Evolutionary conservation across 2,329 filamentous ascomycete species (phyloP).

Genomic region (Zasmidium cellare): DNA sequence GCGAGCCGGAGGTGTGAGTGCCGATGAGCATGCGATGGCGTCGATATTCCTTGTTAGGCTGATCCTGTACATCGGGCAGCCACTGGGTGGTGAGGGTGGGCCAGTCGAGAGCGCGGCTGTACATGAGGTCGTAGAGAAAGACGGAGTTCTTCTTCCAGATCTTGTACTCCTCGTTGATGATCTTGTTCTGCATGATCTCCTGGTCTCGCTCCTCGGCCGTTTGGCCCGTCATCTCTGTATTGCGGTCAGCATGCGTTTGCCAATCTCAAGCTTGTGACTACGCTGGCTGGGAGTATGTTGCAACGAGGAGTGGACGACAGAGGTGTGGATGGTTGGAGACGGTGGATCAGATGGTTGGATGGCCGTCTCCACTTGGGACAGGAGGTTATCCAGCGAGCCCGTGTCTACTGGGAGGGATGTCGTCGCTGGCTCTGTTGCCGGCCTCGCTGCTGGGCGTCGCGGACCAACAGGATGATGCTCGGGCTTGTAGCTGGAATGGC

Average conservation of each 20-base stretch:
- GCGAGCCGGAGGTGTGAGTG: slow-evolving; percentile 86
- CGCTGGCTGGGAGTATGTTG: neutral
- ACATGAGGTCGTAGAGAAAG: slow-evolving; percentile 96
- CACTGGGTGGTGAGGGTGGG: slow-evolving; percentile 96
- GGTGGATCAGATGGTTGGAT: no score
- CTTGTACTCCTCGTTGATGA: slow-evolving; percentile 99
- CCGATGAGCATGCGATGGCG: slow-evolving; percentile 88
- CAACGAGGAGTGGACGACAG: no score
- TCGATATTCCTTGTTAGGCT: slow-evolving; percentile 81
- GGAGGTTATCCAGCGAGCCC: no score
- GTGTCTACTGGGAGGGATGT: no score
- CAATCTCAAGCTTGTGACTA: no score
- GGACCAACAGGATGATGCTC: no score
- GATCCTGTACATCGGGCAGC: slow-evolving; percentile 89
- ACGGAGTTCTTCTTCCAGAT: slow-evolving; percentile 99
- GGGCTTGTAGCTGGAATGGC: no score
- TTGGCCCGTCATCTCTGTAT: slow-evolving; percentile 17
- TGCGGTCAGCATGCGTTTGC: neutral
- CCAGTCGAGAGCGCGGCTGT: slow-evolving; percentile 93
- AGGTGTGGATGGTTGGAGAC: no score
- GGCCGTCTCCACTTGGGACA: no score
- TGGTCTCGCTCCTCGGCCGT: slow-evolving; percentile 18
- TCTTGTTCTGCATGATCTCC: slow-evolving; percentile 67
- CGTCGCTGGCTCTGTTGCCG: no score
- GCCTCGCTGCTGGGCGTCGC: no score